Base-by-base conservation (phyloP, 371 early-diverging fungal species). In the Mortierella sp. region DNA sequence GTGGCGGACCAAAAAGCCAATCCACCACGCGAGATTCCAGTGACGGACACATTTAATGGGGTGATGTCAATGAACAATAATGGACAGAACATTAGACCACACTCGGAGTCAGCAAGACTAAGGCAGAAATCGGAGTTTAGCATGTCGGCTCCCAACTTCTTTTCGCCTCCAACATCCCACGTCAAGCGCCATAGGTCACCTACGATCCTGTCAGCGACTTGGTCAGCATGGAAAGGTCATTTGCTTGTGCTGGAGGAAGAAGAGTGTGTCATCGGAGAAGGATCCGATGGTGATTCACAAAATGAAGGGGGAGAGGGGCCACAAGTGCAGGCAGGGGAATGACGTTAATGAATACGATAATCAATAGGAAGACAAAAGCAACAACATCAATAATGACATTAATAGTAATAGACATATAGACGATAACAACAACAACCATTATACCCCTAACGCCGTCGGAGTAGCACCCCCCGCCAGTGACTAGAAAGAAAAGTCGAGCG, bases 181-280 rank as follows among this genome's bases (percentile, higher is more conserved):
- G 4, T 12, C 42, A 23, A 17, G 6, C 61, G 29, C 23, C 47
- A 45, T 15, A 55, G 31, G 1, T 5, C 60, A n/a, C 57, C 72
- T 15, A 58, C 68, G 7, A 58, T 58, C 15, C 45, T 74, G 43
- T 74, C 74, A 1, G 49, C 68, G 19, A 65, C 57, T 0, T 75
- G 75, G 75, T 59, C 75, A 0, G 28, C 62, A 17, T 75, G 69
- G 69, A 63, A 69, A 53, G 65, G 61, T 29, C 72, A 71, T 19
- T 8, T 77, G 34, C 29, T 77, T 31, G 68, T 77, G 26, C 51
- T 77, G 22, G 77, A 71, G 28, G 77, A 77, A 54, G 77, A 77
- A 42, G 77, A 77, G 59, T 64, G 43, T 8, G 35, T 72, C 61
- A 65, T 77, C 35, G 56, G 15, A 23, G 77, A 77, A 35, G 55